Conservation (phyloP, 495 filamentous ascomycete species). For the Venustampulla echinocandica region DNA sequence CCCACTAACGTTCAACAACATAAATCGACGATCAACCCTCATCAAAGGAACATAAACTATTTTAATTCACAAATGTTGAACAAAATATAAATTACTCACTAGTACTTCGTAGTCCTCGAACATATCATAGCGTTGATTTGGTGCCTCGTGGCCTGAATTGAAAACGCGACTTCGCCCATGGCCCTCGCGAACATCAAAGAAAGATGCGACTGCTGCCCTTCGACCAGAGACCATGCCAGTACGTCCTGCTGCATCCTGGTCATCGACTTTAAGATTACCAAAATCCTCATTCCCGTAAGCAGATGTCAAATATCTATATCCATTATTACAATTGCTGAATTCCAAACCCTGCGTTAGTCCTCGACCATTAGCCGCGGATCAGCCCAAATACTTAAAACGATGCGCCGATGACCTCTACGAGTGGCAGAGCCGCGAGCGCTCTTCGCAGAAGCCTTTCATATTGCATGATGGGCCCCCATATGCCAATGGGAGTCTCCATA, state of each 20-base stretch:
- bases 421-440: slow-evolving; percentile 64
- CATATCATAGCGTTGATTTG: too few relatives aligned
- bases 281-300: slow-evolving; percentile 47
- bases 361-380: slow-evolving; percentile 40
- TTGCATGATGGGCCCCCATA: slow-evolving; percentile 97
- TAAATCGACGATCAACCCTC: too few relatives aligned
- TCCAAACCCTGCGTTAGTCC: slow-evolving; percentile 23
- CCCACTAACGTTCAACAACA: too few relatives aligned
- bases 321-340: slow-evolving; percentile 2
- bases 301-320: neutral
- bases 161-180: too few relatives aligned
- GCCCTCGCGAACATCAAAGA: too few relatives aligned
- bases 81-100: too few relatives aligned
- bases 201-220: neutral
- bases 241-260: slow-evolving; percentile 45
- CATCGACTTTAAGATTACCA: slow-evolving; percentile 51
- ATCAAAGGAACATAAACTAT: too few relatives aligned
- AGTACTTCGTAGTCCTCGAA: too few relatives aligned
- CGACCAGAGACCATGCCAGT: slow-evolving; percentile 37
- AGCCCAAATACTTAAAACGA: slow-evolving; percentile 57
- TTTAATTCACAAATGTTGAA: too few relatives aligned
- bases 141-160: too few relatives aligned
- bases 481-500: slow-evolving; percentile 87
- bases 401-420: slow-evolving; percentile 84
- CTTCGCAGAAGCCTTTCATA: slow-evolving; percentile 55